Conservation (phyloP, 768 basidiomycete genomes). For the Mycena albidolilacea region DNA sequence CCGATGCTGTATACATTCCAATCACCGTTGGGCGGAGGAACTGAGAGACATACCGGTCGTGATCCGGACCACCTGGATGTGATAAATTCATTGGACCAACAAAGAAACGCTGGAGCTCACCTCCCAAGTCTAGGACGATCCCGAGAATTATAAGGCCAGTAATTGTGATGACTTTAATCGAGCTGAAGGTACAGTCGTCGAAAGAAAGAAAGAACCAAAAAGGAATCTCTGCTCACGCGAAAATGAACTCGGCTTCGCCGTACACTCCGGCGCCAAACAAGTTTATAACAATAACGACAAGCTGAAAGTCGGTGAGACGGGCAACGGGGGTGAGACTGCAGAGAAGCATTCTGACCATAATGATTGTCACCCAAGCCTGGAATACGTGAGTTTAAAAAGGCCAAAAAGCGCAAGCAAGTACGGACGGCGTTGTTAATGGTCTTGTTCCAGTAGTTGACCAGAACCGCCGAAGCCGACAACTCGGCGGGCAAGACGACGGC, state of each 20-base stretch:
- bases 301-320: constrained; percentile 48
- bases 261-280: constrained; percentile 83
- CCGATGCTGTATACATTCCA: constrained; percentile 50
- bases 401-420: constrained; percentile 76
- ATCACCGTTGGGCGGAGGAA: neutral
- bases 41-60: constrained; percentile 71
- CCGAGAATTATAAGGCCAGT: constrained; percentile 78
- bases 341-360: constrained; percentile 15
- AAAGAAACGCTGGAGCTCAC: constrained; percentile 32
- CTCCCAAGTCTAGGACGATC: constrained; percentile 86
- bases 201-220: neutral
- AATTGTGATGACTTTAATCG: constrained; percentile 93
- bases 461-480: constrained; percentile 71
- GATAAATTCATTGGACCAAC: too few relatives aligned
- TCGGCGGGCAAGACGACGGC: constrained; percentile 36
- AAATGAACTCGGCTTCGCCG: constrained; percentile 89
- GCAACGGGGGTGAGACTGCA: constrained; percentile 51
- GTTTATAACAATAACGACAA: constrained; percentile 82
- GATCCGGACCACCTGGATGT: constrained; percentile 69
- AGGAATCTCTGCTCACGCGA: constrained; percentile 68
- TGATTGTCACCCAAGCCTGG: constrained; percentile 77
- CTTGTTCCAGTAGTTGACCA: constrained; percentile 83
- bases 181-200: constrained; percentile 50
- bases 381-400: constrained; percentile 67
- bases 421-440: constrained; percentile 78